Conservation (phyloP, 2,329 filamentous ascomycete genomes). For the Sarocladiaceae sp. region DNA sequence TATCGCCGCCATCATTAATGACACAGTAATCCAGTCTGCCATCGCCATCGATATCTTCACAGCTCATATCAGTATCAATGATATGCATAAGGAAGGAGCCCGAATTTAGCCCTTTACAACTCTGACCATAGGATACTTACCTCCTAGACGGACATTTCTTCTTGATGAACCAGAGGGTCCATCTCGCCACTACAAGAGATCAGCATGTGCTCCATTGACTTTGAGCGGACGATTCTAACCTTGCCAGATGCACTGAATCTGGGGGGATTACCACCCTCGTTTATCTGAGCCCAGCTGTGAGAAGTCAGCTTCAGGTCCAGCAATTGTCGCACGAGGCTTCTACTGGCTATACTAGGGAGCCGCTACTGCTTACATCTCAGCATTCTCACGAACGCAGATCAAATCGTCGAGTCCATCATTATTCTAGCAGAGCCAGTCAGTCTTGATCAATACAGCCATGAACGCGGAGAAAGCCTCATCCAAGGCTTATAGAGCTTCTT, state of each 20-base stretch:
- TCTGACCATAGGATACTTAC: not conserved
- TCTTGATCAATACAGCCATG: not conserved
- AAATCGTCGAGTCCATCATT: conserved; percentile 8
- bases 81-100: too few relatives aligned
- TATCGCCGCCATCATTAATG: conserved; percentile 2
- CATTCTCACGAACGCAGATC: not conserved
- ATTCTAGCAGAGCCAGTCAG: not conserved
- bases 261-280: not conserved
- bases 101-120: not conserved
- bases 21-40: conserved; percentile 14
- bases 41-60: conserved; percentile 15
- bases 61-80: too few relatives aligned
- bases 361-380: not conserved
- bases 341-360: not conserved
- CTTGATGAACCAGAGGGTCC: not conserved
- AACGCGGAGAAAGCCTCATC: too few relatives aligned
- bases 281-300: not conserved
- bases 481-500: not conserved
- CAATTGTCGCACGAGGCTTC: too few relatives aligned
- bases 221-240: too few relatives aligned
- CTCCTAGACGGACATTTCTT: conserved; percentile 9
- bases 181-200: not conserved
- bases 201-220: not conserved
- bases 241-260: not conserved
- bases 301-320: not conserved